These are phyloP conservation scores for Paecilomyces sp. DNA, from an alignment of 2,329 filamentous ascomycete species.

Conservation along the genomic window DNA sequence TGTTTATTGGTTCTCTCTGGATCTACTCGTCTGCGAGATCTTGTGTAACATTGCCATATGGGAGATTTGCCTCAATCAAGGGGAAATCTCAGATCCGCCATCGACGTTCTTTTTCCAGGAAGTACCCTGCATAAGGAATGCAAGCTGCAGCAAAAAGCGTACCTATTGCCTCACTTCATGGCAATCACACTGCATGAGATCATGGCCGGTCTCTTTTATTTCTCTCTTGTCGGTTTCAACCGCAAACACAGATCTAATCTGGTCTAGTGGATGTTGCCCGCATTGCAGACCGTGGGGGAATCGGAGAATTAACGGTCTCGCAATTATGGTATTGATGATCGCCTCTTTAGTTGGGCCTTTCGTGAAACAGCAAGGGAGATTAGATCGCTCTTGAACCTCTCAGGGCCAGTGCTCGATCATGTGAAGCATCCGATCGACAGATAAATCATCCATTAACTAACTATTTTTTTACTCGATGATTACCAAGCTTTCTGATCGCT, in stretches of 20 bases:
- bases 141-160: neutral
- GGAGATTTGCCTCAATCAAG: neutral
- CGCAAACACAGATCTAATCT: neutral
- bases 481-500: neutral
- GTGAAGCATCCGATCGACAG: neutral
- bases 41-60: neutral
- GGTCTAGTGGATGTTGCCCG: neutral
- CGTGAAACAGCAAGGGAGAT: neutral
- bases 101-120: neutral
- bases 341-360: neutral
- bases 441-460: neutral
- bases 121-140: neutral
- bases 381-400: neutral
- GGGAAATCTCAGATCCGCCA: neutral
- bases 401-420: neutral
- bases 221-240: neutral
- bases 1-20: neutral
- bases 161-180: neutral
- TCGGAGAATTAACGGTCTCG: neutral
- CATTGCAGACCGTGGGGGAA: neutral
- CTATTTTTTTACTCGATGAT: neutral
- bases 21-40: neutral
- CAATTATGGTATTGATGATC: neutral
- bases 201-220: neutral
- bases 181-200: neutral